Percentiles rank a stretch among this genome's conserved stretches.
These are phyloP conservation scores for Moesziomyces parantarcticus DNA, from an alignment of 1,284 basidiomycete genomes.

Conservation along the genomic window DNA sequence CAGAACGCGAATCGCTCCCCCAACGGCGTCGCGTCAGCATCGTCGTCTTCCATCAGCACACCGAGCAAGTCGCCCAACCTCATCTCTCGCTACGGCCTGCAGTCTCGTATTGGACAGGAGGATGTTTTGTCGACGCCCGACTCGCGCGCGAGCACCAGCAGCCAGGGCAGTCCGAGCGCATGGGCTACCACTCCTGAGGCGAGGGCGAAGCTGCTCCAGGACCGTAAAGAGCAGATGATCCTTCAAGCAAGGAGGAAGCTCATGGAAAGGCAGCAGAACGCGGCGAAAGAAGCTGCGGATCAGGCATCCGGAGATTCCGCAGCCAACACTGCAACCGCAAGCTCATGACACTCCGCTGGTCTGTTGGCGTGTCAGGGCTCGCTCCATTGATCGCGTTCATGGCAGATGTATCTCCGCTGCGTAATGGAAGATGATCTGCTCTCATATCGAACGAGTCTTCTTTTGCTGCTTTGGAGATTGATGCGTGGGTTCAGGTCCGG, in stretches of 20 bases:
- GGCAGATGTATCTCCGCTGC: not conserved
- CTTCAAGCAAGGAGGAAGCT: slow-evolving; percentile 45
- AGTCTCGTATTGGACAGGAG: slow-evolving; percentile 25
- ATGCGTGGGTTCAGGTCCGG: too few relatives aligned
- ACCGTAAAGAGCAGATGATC: slow-evolving; percentile 55
- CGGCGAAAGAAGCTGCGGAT: slow-evolving; percentile 4
- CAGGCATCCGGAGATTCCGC: not conserved
- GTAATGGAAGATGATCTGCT: not conserved
- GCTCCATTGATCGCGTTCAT: too few relatives aligned
- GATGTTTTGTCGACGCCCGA: slow-evolving; percentile 13
- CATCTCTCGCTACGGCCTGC: slow-evolving; percentile 50
- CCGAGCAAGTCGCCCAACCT: slow-evolving; percentile 39
- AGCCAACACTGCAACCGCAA: not conserved
- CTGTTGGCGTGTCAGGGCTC: too few relatives aligned
- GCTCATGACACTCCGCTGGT: slow-evolving; percentile 2
- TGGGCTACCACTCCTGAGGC: slow-evolving; percentile 49
- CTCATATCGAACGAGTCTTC: too few relatives aligned
- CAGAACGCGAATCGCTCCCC: slow-evolving; percentile 26
- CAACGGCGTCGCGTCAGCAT: slow-evolving; percentile 14
- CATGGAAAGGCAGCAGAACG: slow-evolving; percentile 24
- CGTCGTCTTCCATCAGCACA: slow-evolving; percentile 15
- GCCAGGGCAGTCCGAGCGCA: slow-evolving; percentile 30
- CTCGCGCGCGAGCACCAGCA: slow-evolving; percentile 17
- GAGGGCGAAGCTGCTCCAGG: slow-evolving; percentile 40
- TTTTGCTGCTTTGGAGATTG: too few relatives aligned